These are phyloP conservation scores for Nemania sp. DNA, from an alignment of 2,329 filamentous ascomycete species.

Conservation along the genomic window DNA sequence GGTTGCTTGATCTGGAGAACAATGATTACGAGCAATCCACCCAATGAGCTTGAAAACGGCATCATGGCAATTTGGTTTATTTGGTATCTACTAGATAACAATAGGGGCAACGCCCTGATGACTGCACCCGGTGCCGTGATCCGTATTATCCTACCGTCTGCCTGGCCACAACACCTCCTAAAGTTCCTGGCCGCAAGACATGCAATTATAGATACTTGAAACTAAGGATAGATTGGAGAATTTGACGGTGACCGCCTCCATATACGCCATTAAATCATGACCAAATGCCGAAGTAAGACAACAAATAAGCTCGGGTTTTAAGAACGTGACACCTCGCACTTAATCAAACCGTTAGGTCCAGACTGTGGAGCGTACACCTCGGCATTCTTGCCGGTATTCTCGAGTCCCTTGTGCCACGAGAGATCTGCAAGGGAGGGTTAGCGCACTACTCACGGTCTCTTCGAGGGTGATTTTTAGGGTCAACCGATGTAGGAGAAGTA, in stretches of 20 bases:
- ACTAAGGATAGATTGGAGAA: neutral
- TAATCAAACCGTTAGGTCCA: constrained; percentile 91
- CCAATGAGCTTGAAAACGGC: neutral
- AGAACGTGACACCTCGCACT: constrained; percentile 77
- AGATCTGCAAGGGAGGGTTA: constrained; percentile 66
- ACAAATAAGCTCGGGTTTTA: constrained; percentile 18
- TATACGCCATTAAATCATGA: constrained; percentile 29
- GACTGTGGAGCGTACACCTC: constrained; percentile 95
- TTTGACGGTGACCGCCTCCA: neutral
- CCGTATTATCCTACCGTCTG: neutral
- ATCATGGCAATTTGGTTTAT: constrained; percentile 17
- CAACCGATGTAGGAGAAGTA: neutral
- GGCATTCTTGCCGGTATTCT: constrained; percentile 94
- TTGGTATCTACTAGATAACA: constrained; percentile 30
- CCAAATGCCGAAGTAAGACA: constrained; percentile 17
- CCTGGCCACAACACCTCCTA: constrained; percentile 7
- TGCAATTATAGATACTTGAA: neutral
- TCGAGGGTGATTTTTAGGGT: neutral
- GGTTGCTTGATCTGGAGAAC: neutral
- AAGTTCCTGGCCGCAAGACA: constrained; percentile 5
- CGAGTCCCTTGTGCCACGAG: constrained; percentile 92
- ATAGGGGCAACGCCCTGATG: constrained; percentile 12
- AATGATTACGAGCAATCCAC: neutral
- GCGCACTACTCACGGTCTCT: neutral
- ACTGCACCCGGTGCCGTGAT: constrained; percentile 1